These are phyloP conservation scores for Primulina huaijiensis DNA, from an alignment of 257 asterid species.

Conservation along the genomic window DNA sequence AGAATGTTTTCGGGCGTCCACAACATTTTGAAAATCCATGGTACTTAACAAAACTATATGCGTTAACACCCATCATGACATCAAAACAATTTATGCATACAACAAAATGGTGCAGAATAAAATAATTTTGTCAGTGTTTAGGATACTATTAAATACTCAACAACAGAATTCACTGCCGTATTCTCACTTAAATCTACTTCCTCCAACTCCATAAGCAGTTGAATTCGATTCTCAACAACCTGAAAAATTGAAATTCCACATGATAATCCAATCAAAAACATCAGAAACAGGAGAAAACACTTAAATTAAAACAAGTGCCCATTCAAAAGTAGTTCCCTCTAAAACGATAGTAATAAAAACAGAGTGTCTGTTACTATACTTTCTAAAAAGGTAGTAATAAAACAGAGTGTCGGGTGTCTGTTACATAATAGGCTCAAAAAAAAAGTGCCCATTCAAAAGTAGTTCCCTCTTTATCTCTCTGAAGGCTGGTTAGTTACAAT, in stretches of 20 bases:
- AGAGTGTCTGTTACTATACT: too few species aligned
- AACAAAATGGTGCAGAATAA: background rate
- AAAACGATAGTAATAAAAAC: too few species aligned
- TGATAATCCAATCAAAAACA: background rate
- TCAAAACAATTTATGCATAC: background rate
- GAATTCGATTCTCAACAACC: constrained; percentile 86
- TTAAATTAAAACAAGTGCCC: background rate
- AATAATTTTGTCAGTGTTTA: constrained; percentile 11
- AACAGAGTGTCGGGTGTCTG: background rate
- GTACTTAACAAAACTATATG: background rate
- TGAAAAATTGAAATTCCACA: constrained; percentile 32
- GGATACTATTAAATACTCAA: constrained; percentile 76
- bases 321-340: too few species aligned
- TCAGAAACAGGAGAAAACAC: background rate
- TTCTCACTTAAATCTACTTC: constrained; percentile 52
- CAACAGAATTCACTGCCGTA: constrained; percentile 47
- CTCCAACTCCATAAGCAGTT: constrained; percentile 61
- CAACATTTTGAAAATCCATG: background rate
- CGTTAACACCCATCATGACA: background rate
- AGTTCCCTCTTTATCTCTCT: too few species aligned
- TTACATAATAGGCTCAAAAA: background rate
- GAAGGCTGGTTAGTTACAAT: too few species aligned
- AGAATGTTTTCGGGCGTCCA: constrained; percentile 10
- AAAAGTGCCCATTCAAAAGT: background rate
- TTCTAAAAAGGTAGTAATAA: background rate